Base-by-base conservation (phyloP, 768 basidiomycete species). In the Harrya chromipes region DNA sequence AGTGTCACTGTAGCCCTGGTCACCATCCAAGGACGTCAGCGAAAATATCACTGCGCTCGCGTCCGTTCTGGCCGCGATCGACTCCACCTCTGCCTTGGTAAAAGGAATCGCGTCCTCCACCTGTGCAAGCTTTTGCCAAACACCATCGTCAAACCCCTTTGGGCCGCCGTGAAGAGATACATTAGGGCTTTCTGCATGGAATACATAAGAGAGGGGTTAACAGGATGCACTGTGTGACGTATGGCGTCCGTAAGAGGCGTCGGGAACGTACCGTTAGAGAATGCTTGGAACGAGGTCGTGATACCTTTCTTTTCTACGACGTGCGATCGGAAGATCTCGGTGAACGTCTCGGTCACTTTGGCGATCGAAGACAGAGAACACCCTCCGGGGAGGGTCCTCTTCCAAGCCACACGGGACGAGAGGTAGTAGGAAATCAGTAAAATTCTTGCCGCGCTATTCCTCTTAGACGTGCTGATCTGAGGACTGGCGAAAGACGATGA, bases 121-220 rank as follows among this genome's bases (percentile, higher is more conserved):
- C 31, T 64, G 64, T 4, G 49, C 52, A 21, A 85, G 64, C 3
- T 72, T 68, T 24, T 72, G 72, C 83, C 83, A 88, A 5, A 73
- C 58, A 40, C 71, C 62, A 17, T 72, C 64, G 66, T 90, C 86
- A 57, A 82, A 87, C 10, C 85, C 87, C 26, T 67, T 66, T 5
- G 80, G 78, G 8, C 87, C 87, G 20, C 87, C 86, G 60, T 90
- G 87, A 12, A 90, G 76, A 12, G 83, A 87, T 11, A 88, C 86
- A 16, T 70, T 53, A 0, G 72, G 62, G 43, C 69, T 72, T 63
- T 82, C 81, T 82, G 53, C 11, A 27, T 10, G 13, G 8, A 46
- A 23, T 13, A 20, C 4, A 35, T 35, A 10, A 46, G 40, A 24
- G 34, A n/a, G n/a, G n/a, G n/a, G n/a, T n/a, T n/a, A n/a, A n/a